Base-by-base conservation (phyloP, 225 moss, liverwort and hornwort species). In the Physcomitrium patens region DNA sequence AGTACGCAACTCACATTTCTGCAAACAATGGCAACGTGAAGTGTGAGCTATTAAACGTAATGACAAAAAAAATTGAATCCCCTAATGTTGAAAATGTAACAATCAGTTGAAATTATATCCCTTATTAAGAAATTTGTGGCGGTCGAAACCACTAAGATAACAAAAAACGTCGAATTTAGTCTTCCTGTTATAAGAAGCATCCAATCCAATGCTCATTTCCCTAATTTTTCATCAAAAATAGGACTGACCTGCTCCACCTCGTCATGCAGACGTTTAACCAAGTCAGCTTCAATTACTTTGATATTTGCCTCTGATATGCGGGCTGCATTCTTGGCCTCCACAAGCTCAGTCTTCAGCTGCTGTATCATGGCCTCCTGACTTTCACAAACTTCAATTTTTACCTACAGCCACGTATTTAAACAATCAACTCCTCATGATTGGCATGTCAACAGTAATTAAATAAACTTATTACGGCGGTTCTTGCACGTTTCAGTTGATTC, bases 1-100 rank as follows among this genome's bases (percentile, higher is more conserved):
- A 57, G 37, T 72, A 23, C 50, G 71, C 44, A 92, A 58, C 20
- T 68, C 80, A 55, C 74, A 55, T 20, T 86, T 85, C 94, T 96
- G 78, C 66, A 80, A 7, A 61, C 12, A 72, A 27, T 46, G 10
- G 13, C 0, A 17, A 73, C 1, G 12, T 45, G 50, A 20, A 54
- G 11, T 4, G 60, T 76, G 13, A 70, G 51, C 65, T 28, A 15
- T 7, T 7, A 63, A 46, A 12, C 1, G 12, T 26, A 9, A 14
- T 1, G 55, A 68, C 11, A 53, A 3, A 24, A n/a, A n/a, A 19
- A 37, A 12, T 13, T 12, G 42, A 69, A 7, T 37, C 31, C 2
- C 31, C 31, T 4, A 1, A 37, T 4, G 31, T 37, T 37, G 31
- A 37, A 4, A 37, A 37, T 7, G 7, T 7, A 7, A 37, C 31